phyloP scores from a whole-genome alignment of 192 early-diverging fungal species.

The Entomortierella lignicola region DNA sequence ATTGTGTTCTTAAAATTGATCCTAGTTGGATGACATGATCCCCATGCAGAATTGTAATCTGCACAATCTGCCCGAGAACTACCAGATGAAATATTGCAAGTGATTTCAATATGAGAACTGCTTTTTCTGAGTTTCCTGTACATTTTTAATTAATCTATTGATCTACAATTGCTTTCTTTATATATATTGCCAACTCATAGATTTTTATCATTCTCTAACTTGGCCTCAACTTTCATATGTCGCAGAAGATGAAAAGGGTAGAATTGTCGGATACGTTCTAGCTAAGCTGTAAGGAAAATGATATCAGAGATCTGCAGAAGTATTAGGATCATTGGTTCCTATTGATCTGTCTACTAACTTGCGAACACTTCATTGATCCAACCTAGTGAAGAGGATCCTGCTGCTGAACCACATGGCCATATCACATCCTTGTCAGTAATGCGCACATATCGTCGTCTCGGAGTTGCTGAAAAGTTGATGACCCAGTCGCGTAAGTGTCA shows the following conservation, averaged over 20 bases:
- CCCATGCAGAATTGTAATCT: conserved; percentile 98
- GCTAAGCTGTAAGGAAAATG: conserved; percentile 86
- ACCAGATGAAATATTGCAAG: conserved; percentile 99
- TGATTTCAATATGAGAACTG: neutral
- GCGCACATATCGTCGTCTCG: conserved; percentile 94
- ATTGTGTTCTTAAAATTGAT: conserved; percentile 1
- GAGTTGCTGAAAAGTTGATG: conserved; percentile 98
- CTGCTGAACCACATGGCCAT: conserved; percentile 85
- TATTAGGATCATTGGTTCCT: too few species aligned
- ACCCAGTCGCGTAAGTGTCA: conserved; percentile 79
- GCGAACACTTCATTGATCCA: neutral
- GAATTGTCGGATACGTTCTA: conserved; percentile 97
- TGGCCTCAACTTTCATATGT: conserved; percentile 97
- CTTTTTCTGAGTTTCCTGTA: too few species aligned
- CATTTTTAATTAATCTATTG: too few species aligned
- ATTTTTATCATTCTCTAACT: conserved; percentile 82
- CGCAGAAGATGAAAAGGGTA: conserved; percentile 91
- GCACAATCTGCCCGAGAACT: conserved; percentile 98
- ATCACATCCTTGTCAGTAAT: conserved; percentile 97
- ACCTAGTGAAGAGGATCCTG: conserved; percentile 88
- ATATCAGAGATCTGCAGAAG: neutral
- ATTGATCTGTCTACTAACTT: too few species aligned
- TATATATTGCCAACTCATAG: conserved; percentile 40
- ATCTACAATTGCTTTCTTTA: neutral
- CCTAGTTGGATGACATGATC: conserved; percentile 84